Base-by-base conservation (phyloP, 2,329 filamentous ascomycete species). In the Tolypocladium album region DNA sequence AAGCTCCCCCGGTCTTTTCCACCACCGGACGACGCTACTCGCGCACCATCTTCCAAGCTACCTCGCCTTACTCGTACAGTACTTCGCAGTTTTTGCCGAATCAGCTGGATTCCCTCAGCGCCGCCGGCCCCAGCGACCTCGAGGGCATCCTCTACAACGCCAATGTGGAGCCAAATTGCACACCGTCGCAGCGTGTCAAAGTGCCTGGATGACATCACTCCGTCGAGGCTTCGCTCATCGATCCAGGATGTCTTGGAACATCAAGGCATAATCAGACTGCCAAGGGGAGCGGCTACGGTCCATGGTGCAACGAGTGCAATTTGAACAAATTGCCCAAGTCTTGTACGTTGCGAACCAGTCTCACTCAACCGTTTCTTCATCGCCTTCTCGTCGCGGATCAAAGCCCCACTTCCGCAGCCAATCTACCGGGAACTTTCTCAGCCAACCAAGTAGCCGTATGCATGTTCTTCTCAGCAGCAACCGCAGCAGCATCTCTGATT, bases 371-470 rank as follows among this genome's bases (percentile, higher is more conserved):
- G n/a, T 9, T 43, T 22, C 38, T 22, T 34, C 8, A 24, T n/a
- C 42, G 13, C 31, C 24, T 22, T 27, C 56, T 17, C 13, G 22
- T 24, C 36, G n/a, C 20, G 2, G 7, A 17, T 40, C 11, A 40
- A 13, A 56, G 38, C 20, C 27, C 47, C 27, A 43, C 20, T 12
- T 20, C 38, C 13, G 12, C 39, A 40, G 8, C n/a, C 31, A 11
- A n/a, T 31, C 40, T 12, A 7, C 11, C 17, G 56, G 67, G 68
- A 71, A 70, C 69, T 70, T 71, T 70, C 45, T 64, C 55, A n/a
- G 56, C 69, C 69, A 71, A 71, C 70, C 64, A 68, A 52, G 40
- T 36, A 31, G 22, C 39, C 53, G 45, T 43, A 15, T 55, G 20
- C 56, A 27, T 17, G 17, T 27, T 31, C 15, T 9, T 24, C 22